These are phyloP conservation scores for Wickerhamiella occidentalis DNA, from an alignment of 805 yeast species.

Conservation along the genomic window DNA sequence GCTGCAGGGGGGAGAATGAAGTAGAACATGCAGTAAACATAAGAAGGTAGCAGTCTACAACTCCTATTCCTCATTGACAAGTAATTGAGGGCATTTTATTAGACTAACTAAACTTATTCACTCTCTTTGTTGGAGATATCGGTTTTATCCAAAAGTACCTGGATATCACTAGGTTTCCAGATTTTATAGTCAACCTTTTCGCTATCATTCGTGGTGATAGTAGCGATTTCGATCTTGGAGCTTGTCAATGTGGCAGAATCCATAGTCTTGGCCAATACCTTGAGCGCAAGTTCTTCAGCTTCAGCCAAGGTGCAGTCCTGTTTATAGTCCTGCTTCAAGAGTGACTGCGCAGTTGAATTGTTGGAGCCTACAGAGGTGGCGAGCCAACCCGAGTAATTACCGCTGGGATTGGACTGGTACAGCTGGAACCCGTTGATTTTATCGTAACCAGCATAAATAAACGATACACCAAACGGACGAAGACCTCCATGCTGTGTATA, in stretches of 20 bases:
- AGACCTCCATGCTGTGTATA: slow-evolving; percentile 98
- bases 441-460: slow-evolving; percentile 92
- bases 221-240: slow-evolving; percentile 87
- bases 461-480: slow-evolving; percentile 96
- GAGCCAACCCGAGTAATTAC: slow-evolving; percentile 97
- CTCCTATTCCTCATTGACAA: too few species aligned
- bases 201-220: slow-evolving; percentile 40
- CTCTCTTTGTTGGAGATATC: slow-evolving; percentile 48
- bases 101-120: not conserved
- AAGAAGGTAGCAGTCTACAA: too few species aligned
- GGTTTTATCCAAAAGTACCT: slow-evolving; percentile 52
- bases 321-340: slow-evolving; percentile 88
- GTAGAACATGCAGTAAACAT: too few species aligned
- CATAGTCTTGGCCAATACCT: slow-evolving; percentile 87
- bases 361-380: slow-evolving; percentile 96
- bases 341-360: slow-evolving; percentile 89
- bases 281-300: slow-evolving; percentile 78
- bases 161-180: slow-evolving; percentile 72
- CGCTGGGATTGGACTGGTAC: slow-evolving; percentile 92
- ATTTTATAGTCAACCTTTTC: slow-evolving; percentile 55
- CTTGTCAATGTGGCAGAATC: slow-evolving; percentile 75
- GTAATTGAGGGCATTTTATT: not conserved
- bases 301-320: slow-evolving; percentile 55
- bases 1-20: not conserved
- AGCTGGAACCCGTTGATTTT: slow-evolving; percentile 81